Evolutionary conservation across 192 early-diverging fungal genomes (phyloP), one percentile per base, ranked within the genome.

Genomic region (Umbelopsis sp.): DNA sequence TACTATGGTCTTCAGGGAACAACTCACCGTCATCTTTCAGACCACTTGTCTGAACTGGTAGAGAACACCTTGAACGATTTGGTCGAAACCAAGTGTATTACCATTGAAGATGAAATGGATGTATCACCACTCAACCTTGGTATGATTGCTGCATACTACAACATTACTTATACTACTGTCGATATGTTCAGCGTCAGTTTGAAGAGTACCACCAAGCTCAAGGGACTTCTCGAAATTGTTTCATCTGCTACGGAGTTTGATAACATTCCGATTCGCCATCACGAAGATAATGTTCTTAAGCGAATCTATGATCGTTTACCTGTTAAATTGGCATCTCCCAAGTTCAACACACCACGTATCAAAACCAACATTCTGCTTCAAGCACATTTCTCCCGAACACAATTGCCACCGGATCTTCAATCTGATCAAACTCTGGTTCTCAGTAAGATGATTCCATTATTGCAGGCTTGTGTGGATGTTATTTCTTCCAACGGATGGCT

Each of bases 311-410:
- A 86, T 34, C 72, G 83, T 31, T 75, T 97, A 20, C 94, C 91
- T 0, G 84, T 96, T 12, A 79, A 83, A 17, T 73, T 78, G 14
- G 77, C 81, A n/a, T 78, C 73, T 66, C 85, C 86, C 4, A 73
- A 70, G 3, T 97, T 92, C 74, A 90, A 92, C 54, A 93, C 87
- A 69, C 94, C 98, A 11, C 94, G 97, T 75, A 91, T 92, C 22
- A 98, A 98, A 77, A 88, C 96, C 0, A 93, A 91, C 82, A 74
- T 98, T 68, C 81, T 99, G 16, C 77, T 97, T n/a, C 94, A 98
- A 76, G 90, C 91, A 1, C 95, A 97, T 77, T 75, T 98, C 77
- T 81, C 87, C n/a, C 84, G 97, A 29, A 84, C 90, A 32, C 80
- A 83, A 24, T 77, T 99, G 25, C 95, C 97, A 0, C 82, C 93